A percentile compares a stretch with the other conserved stretches of the same genome.
phyloP scores from a whole-genome alignment of 2,329 filamentous ascomycete genomes.

The Paracoccidioides lutzii region DNA sequence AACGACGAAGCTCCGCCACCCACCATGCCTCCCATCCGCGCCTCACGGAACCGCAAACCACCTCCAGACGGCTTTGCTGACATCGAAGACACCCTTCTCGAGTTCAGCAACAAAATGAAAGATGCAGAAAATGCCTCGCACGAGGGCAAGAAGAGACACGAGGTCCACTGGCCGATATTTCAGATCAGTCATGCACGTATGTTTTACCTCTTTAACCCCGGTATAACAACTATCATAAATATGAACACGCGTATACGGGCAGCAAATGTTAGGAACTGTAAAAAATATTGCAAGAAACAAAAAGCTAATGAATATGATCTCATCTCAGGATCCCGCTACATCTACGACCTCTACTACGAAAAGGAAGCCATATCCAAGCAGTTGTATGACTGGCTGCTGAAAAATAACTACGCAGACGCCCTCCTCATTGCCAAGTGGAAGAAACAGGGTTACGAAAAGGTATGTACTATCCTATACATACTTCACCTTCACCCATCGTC shows the following conservation, averaged over 20 bases:
- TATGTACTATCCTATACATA: conserved; percentile 27
- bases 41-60: conserved; percentile 47
- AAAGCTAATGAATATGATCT: not conserved
- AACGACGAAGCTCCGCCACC: not conserved
- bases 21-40: conserved; percentile 49
- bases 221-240: not conserved
- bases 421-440: conserved; percentile 99
- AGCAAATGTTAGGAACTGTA: too few species aligned
- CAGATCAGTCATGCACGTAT: conserved; percentile 88
- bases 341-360: conserved; percentile 96
- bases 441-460: conserved; percentile 98
- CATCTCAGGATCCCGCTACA: conserved; percentile 56
- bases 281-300: not conserved
- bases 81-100: conserved; percentile 54
- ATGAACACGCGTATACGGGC: not conserved
- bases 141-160: conserved; percentile 70
- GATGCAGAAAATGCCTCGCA: conserved; percentile 78
- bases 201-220: conserved; percentile 8
- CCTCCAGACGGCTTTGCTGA: conserved; percentile 56
- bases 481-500: not conserved
- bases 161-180: conserved; percentile 93
- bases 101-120: conserved; percentile 57
- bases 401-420: conserved; percentile 90
- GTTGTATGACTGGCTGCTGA: conserved; percentile 90
- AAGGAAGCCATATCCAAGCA: conserved; percentile 88